Evolutionary conservation across 1,139 yeast species (phyloP).

Genomic region (Yamadazyma pseudoaaseri): DNA sequence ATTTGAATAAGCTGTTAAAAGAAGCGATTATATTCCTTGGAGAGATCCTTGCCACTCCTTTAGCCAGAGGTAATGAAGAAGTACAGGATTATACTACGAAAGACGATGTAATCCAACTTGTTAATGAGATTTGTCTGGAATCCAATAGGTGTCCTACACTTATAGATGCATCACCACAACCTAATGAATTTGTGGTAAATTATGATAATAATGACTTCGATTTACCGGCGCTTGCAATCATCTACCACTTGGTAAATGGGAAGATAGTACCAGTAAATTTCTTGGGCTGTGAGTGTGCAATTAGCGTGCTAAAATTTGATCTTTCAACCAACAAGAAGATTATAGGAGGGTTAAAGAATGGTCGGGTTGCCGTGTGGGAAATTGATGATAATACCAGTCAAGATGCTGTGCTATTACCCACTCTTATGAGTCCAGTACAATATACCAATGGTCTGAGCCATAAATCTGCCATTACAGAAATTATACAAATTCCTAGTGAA

Average conservation of each 20-base stretch:
- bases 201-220: constrained; percentile 6
- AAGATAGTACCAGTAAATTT: constrained; percentile 18
- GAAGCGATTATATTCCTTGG: constrained; percentile 8
- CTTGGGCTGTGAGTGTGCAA: constrained; percentile 39
- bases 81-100: not conserved
- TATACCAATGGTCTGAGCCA: constrained; percentile 14
- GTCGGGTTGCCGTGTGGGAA: constrained; percentile 43
- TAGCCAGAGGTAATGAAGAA: not conserved
- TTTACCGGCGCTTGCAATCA: constrained; percentile 11
- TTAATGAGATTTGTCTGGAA: no score
- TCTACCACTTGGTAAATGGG: constrained; percentile 4
- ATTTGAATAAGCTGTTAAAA: constrained; percentile 11
- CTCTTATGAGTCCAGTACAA: constrained; percentile 24
- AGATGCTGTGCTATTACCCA: constrained; percentile 23
- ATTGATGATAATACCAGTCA: constrained; percentile 12
- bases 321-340: constrained; percentile 26
- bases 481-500: constrained; percentile 9
- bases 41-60: constrained; percentile 4
- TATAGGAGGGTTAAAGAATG: constrained; percentile 39
- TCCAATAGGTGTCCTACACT: no score
- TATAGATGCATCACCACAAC: constrained; percentile 8
- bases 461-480: constrained; percentile 12
- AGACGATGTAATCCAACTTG: constrained; percentile 1
- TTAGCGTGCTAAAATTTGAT: constrained; percentile 28
- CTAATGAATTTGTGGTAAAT: constrained; percentile 5